phyloP scores from a whole-genome alignment of 441 rosid genomes.

The Biscutella auriculata region DNA sequence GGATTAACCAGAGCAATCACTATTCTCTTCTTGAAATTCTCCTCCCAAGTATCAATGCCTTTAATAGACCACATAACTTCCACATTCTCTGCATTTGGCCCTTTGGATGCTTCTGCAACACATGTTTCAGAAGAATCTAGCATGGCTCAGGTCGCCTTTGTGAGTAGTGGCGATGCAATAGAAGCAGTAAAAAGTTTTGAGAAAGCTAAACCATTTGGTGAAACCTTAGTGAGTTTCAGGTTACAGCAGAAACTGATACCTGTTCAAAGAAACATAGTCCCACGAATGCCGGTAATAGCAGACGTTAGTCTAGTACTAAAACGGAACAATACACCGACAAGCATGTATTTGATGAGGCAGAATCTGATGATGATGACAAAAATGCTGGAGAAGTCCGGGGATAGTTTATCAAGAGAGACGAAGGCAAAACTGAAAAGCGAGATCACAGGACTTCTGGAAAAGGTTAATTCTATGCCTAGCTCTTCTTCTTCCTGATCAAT shows the following conservation, averaged over 20 bases:
- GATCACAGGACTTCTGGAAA: slow-evolving; percentile 56
- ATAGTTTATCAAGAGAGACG: slow-evolving; percentile 61
- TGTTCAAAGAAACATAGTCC: slow-evolving; percentile 20
- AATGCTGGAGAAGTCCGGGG: slow-evolving; percentile 72
- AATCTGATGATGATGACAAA: slow-evolving; percentile 83
- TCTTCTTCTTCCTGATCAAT: slow-evolving; percentile 32
- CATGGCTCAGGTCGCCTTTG: slow-evolving; percentile 50
- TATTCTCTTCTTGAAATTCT: slow-evolving; percentile 50
- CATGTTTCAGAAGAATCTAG: slow-evolving; percentile 30
- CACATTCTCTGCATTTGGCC: slow-evolving; percentile 54
- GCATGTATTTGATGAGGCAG: slow-evolving; percentile 54
- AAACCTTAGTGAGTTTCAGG: slow-evolving; percentile 29
- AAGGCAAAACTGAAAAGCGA: slow-evolving; percentile 57
- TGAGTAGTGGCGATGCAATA: slow-evolving; percentile 38
- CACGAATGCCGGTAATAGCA: slow-evolving; percentile 24
- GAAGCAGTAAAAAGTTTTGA: slow-evolving; percentile 59
- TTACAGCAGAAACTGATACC: slow-evolving; percentile 30
- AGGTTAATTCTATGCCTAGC: slow-evolving; percentile 56
- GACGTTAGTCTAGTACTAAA: slow-evolving; percentile 22
- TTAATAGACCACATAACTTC: slow-evolving; percentile 43
- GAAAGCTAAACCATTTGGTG: slow-evolving; percentile 48
- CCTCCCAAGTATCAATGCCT: slow-evolving; percentile 45
- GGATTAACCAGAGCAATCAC: slow-evolving; percentile 40
- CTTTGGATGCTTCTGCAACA: slow-evolving; percentile 51
- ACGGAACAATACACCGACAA: slow-evolving; percentile 31